Base-by-base conservation (phyloP, 306 rosid species). In the Prunus kanzakura region DNA sequence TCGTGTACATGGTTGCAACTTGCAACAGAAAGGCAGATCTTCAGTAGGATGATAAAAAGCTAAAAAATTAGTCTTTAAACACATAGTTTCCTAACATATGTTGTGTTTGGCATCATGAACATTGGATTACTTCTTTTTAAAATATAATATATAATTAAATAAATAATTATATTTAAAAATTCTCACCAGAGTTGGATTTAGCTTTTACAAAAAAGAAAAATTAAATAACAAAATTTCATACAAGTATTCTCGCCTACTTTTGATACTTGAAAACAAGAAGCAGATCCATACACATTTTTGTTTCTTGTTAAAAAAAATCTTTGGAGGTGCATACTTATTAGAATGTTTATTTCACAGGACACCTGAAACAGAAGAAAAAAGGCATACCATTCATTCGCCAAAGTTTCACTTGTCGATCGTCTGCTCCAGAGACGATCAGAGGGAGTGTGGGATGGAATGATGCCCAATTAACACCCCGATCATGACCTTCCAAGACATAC, bases 401-500 rank as follows among this genome's bases (percentile, higher is more conserved):
- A 51, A 93, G 79, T 81, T 93, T 93, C 77, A 93, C 96, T 84
- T 90, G 98, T 18, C 98, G 87, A 62, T 93, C 98, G 79, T 93
- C 98, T 72, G 96, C 98, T 77, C 96, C 96, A 3, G 98, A 93
- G 80, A 93, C 93, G 78, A 93, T 90, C 61, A 93, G 90, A 64
- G 98, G 98, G 60, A 90, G 89, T 3, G 91, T 89, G 52, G 98
- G 98, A 78, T 93, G 98, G 68, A 93, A 93, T 55, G 91, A 80
- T 76, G 98, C 98, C 98, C 98, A 93, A 74, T 93, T 93, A 78
- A 93, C 98, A 64, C 98, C 97, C 30, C 98, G 86, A 79, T 93
- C 98, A 86, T 93, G 98, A 76, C 98, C 98, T 81, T 93, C 98
- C 84, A 93, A 85, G 38, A 93, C 98, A 64, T 93, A 93, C 79